Conservation (phyloP, 1,284 basidiomycete species). For the Golubevia pallescens region DNA sequence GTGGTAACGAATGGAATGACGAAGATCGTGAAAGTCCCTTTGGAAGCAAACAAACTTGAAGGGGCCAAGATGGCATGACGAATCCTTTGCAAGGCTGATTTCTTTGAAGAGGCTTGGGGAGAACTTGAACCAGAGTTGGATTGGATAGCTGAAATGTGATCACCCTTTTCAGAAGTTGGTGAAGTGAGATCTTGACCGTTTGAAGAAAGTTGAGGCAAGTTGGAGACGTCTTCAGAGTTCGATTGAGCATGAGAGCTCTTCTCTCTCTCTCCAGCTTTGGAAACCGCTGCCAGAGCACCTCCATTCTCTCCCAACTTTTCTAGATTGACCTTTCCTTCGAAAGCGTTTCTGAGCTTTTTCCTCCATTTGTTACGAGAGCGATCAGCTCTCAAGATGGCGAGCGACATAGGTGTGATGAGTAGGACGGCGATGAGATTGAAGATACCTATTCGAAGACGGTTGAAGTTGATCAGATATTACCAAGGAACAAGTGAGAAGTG, state of each 20-base stretch:
- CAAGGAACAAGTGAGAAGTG: no score
- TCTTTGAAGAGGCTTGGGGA: not conserved
- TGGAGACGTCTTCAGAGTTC: not conserved
- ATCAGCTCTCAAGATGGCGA: conserved; percentile 54
- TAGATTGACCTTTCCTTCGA: conserved; percentile 8
- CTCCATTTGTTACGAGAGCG: conserved; percentile 51
- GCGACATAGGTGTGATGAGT: conserved; percentile 59
- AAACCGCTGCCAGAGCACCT: not conserved
- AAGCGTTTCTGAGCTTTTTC: conserved; percentile 45
- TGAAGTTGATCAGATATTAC: no score
- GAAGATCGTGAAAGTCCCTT: conserved; percentile 31
- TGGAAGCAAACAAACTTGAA: not conserved
- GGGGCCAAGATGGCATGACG: not conserved
- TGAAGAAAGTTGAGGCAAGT: not conserved
- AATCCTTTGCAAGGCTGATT: not conserved
- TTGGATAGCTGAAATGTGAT: not conserved
- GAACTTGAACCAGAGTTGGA: not conserved
- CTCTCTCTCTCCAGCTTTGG: not conserved
- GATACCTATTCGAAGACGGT: conserved; percentile 18
- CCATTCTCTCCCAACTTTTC: no score
- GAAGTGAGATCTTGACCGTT: not conserved
- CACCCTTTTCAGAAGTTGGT: not conserved
- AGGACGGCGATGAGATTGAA: conserved; percentile 55
- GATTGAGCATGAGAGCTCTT: not conserved
- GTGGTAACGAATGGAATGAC: conserved; percentile 56